A percentile compares a stretch with the other conserved stretches of the same genome.
These are phyloP conservation scores for Silene conica DNA, from an alignment of 148 eudicot genomes.

Conservation along the genomic window DNA sequence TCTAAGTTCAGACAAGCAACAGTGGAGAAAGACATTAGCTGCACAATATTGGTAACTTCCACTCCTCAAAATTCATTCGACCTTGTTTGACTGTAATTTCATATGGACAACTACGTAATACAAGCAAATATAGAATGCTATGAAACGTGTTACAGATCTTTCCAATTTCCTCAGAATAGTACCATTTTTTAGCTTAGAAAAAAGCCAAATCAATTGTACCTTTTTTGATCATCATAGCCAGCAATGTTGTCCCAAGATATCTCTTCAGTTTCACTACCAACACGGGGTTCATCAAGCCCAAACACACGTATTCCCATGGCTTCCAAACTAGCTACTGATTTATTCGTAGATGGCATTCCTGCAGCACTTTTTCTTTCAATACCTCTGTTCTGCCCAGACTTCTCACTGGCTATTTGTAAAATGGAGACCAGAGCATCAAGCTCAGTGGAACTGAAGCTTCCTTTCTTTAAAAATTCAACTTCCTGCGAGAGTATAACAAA, in stretches of 20 bases:
- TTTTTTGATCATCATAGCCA: conserved; percentile 84
- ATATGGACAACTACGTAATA: not conserved
- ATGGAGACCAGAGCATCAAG: conserved; percentile 83
- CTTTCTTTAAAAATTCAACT: conserved; percentile 83
- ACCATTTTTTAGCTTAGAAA: not conserved
- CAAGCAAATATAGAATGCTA: not conserved
- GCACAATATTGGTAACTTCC: not conserved
- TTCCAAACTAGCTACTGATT: conserved; percentile 75
- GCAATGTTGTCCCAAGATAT: conserved; percentile 98
- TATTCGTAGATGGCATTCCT: conserved; percentile 43
- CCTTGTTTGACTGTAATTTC: not conserved
- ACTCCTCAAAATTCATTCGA: not conserved
- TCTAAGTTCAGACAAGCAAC: not conserved
- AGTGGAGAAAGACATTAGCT: too few relatives aligned
- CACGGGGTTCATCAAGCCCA: conserved; percentile 53
- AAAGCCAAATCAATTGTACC: conserved; percentile 39
- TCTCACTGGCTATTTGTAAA: conserved; percentile 56
- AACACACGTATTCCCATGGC: conserved; percentile 88
- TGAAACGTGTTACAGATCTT: not conserved
- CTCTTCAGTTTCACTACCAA: conserved; percentile 35
- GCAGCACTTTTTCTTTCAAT: conserved; percentile 37
- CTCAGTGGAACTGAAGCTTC: conserved; percentile 66
- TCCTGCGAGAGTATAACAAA: conserved; percentile 41
- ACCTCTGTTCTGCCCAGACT: conserved; percentile 43
- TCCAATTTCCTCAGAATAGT: not conserved